Base-by-base conservation (phyloP, 2,329 filamentous ascomycete species). In the Phialophora tarda region DNA sequence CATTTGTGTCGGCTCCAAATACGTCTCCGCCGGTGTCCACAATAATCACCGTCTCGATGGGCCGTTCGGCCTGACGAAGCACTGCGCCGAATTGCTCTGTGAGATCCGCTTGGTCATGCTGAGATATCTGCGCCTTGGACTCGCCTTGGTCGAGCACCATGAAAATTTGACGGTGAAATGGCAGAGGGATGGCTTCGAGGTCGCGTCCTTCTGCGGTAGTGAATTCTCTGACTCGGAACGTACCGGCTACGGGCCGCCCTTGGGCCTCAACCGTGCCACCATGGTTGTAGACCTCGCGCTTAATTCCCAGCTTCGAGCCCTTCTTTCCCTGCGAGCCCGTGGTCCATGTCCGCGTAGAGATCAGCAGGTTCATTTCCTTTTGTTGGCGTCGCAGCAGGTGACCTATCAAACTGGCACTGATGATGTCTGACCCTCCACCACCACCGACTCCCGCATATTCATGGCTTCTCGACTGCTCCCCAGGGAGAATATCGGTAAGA, bases 11-110 rank as follows among this genome's bases (percentile, higher is more conserved):
- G 17, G 65, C 64, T 8, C 69, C 70, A 53, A 71, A 73, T 6
- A 73, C 71, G 62, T 71, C 70, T n/a, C 71, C 71, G 6, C 71
- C 71, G 3, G 71, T 71, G 56, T 73, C 71, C 17, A 73, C 69
- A 44, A 68, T 67, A 47, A 70, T 55, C 34, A 72, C 63, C 6
- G 70, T 71, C 21, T 71, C 58, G 50, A 71, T 62, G 3, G 47
- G 24, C 11, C 28, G 57, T 30, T 53, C 41, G 12, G 59, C 54
- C 50, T 70, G 63, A 30, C 50, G 55, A 24, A 71, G 59, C 10
- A 71, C 69, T 23, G 70, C 70, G 4, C 41, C 32, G 48, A 71
- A 71, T 57, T 73, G 70, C 34, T 65, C 64, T 10, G 53, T 55
- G 10, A 72, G 62, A 24, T 71, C 66, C 4, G 68, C 62, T 55